phyloP scores from a whole-genome alignment of 2,329 filamentous ascomycete species.

The Dactylellina haptotyla region DNA sequence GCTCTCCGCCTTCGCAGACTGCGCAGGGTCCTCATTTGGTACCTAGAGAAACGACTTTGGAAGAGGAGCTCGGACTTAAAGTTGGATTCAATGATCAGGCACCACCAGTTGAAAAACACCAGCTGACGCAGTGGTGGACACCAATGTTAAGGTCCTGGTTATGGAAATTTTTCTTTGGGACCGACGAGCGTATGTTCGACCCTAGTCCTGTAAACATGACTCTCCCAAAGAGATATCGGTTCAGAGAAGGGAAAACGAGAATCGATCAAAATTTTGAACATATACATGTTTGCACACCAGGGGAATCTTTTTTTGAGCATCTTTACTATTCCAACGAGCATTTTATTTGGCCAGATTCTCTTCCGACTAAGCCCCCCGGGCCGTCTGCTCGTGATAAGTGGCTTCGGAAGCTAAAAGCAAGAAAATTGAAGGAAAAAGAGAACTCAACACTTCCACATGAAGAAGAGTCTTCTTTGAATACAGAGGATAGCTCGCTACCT shows the following conservation, averaged over 20 bases:
- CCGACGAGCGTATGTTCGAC: constrained; percentile 26
- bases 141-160: constrained; percentile 21
- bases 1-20: not conserved
- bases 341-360: constrained; percentile 29
- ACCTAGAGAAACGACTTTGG: not conserved
- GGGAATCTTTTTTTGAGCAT: constrained; percentile 38
- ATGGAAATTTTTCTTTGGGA: constrained; percentile 27
- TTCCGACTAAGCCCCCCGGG: constrained; percentile 26
- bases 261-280: constrained; percentile 23
- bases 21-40: not conserved
- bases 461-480: too few relatives aligned
- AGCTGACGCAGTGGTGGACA: constrained; percentile 4
- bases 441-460: not conserved
- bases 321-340: constrained; percentile 31
- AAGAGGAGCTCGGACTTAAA: not conserved
- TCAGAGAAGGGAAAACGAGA: constrained; percentile 1
- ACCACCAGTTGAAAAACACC: not conserved
- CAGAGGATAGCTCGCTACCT: too few relatives aligned
- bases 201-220: not conserved
- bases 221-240: constrained; percentile 18
- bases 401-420: constrained; percentile 17
- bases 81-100: not conserved
- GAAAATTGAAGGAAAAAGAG: constrained; percentile 7
- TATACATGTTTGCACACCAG: constrained; percentile 20
- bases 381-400: constrained; percentile 31